Base-by-base conservation (phyloP, 768 basidiomycete species). In the Chiua virens region DNA sequence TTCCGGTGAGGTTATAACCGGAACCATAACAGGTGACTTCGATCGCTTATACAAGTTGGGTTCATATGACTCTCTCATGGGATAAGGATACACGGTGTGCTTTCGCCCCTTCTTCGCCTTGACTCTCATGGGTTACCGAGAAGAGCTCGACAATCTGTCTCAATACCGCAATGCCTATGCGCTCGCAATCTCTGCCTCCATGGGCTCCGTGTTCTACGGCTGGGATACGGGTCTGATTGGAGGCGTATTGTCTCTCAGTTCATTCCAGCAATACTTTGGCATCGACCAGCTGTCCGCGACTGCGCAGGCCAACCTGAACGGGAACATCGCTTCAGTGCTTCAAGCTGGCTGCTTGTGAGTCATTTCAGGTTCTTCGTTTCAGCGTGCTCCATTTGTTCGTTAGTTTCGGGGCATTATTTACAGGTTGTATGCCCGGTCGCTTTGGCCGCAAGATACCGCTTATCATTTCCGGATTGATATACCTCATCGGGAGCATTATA, bases 171-270 rank as follows among this genome's bases (percentile, higher is more conserved):
- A 79, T 64, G 76, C 77, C 3, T 79, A 79, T 50, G 47, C 68
- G 4, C 68, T 80, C 17, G 71, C 79, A 8, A 45, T 69, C 17
- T 77, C 77, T 13, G 78, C 76, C 0, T 63, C 76, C 1, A 69
- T 77, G 69, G 79, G 77, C 10, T 76, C 75, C 35, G 70, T 79
- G 18, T 79, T 77, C 65, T 78, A 66, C 43, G 79, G 77, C 17
- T 78, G 77, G 75, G 78, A 81, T 49, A 70, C 72, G 3, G 76
- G 76, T 8, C 56, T 80, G 44, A 81, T 80, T 30, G 79, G 80
- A 11, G 79, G 80, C 32, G 65, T 80, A 13, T 62, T 80, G 38
- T 58, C 78, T 18, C 62, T 81, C 14, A 35, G 58, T 5, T 78
- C 79, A 4, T 80, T 81, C 60, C 69, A 78, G 53, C 40, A 59